These are phyloP conservation scores for Aegilops longissima DNA, from an alignment of 176 grass and related monocot genomes.

Conservation along the genomic window DNA sequence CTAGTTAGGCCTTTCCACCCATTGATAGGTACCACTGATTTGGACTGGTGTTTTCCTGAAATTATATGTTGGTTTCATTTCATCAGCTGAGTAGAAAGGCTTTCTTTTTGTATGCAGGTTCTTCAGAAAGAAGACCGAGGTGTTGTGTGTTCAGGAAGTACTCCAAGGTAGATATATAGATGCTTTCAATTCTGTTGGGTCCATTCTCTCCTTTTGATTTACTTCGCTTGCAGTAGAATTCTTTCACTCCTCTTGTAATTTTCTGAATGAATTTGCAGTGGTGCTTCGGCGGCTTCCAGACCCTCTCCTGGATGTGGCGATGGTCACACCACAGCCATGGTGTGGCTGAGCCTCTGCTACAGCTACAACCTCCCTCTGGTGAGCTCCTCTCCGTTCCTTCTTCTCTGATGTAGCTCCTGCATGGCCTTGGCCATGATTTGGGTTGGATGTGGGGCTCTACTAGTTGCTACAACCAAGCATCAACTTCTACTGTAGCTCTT, in stretches of 20 bases:
- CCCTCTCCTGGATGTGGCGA: no score
- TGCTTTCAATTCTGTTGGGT: slow-evolving; percentile 16
- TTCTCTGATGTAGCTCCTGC: no score
- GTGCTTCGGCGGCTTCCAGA: no score
- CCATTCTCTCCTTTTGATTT: slow-evolving; percentile 3
- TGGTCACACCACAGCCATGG: no score
- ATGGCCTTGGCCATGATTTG: no score
- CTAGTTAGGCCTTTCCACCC: not conserved
- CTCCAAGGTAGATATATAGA: slow-evolving; percentile 33
- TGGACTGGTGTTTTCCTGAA: slow-evolving; percentile 35
- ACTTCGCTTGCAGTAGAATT: not conserved
- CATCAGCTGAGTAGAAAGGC: slow-evolving; percentile 13
- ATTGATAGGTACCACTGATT: slow-evolving; percentile 30
- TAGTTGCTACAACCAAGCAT: no score
- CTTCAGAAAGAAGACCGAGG: not conserved
- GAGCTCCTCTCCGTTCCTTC: no score
- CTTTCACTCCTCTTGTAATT: not conserved
- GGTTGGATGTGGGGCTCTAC: no score
- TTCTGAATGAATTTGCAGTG: slow-evolving; percentile 3
- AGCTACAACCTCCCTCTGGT: no score
- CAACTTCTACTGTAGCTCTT: no score
- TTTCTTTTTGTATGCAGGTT: slow-evolving; percentile 34
- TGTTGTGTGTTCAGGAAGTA: not conserved
- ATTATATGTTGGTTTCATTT: slow-evolving; percentile 5
- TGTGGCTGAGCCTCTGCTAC: no score